phyloP scores from a whole-genome alignment of 192 early-diverging fungal species.

The Coemansia erecta region DNA sequence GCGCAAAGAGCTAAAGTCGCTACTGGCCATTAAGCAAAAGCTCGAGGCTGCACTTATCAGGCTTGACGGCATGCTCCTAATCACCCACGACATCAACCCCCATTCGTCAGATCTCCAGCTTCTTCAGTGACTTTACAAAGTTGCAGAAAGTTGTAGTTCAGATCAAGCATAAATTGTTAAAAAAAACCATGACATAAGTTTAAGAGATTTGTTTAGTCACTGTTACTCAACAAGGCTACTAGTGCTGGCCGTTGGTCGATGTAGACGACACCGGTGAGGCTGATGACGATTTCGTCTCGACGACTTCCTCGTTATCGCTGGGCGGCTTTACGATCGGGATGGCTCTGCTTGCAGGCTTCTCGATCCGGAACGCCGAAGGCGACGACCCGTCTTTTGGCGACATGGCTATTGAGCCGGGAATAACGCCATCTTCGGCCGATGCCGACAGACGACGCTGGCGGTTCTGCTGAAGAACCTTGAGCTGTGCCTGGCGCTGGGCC shows the following conservation, averaged over 20 bases:
- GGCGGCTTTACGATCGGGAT: slow-evolving; percentile 48
- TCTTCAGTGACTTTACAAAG: slow-evolving; percentile 5
- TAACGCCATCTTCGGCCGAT: slow-evolving; percentile 26
- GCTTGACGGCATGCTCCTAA: slow-evolving; percentile 42
- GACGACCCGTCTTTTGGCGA: background rate
- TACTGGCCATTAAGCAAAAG: slow-evolving; percentile 46
- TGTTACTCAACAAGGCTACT: too few relatives aligned
- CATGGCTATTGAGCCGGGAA: slow-evolving; percentile 3
- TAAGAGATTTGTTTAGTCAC: too few relatives aligned
- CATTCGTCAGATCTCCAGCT: slow-evolving; percentile 9
- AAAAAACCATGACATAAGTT: background rate
- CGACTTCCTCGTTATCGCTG: slow-evolving; percentile 16
- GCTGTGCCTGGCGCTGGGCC: slow-evolving; percentile 48
- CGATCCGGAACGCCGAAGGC: slow-evolving; percentile 38
- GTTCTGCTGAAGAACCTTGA: slow-evolving; percentile 52
- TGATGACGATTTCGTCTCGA: background rate
- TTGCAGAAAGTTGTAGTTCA: background rate
- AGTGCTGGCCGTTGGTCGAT: slow-evolving; percentile 3
- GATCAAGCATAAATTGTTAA: background rate
- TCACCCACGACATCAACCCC: slow-evolving; percentile 39
- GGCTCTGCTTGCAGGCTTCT: slow-evolving; percentile 46
- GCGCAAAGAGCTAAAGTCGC: slow-evolving; percentile 43
- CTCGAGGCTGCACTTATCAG: slow-evolving; percentile 51
- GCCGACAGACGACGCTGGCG: slow-evolving; percentile 53
- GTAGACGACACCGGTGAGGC: slow-evolving; percentile 5